A percentile compares a stretch with the other conserved stretches of the same genome.
Evolutionary conservation across 2,329 filamentous ascomycete species (phyloP).

Genomic region (Paecilomyces niveus): DNA sequence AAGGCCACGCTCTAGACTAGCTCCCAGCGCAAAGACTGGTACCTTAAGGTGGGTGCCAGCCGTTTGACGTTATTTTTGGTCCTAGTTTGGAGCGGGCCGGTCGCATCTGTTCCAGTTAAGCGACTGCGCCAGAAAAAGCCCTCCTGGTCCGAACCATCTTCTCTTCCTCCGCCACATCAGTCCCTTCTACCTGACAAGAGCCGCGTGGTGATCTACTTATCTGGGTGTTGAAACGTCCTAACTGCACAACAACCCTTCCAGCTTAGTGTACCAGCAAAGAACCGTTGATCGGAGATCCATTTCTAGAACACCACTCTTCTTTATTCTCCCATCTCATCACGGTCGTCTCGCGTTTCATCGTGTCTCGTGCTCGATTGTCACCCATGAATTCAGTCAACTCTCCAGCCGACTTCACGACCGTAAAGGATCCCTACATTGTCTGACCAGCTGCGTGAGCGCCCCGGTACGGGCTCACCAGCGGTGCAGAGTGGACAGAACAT

Average conservation of each 20-base stretch:
- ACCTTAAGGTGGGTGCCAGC: background rate
- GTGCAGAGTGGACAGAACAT: background rate
- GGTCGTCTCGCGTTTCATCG: background rate
- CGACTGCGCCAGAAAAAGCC: background rate
- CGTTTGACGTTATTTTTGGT: background rate
- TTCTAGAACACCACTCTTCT: background rate
- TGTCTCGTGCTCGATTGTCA: background rate
- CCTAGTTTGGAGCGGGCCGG: background rate
- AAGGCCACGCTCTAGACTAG: too few relatives aligned
- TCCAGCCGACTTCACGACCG: background rate
- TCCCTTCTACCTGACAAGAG: background rate
- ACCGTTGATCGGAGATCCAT: background rate
- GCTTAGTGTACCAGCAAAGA: background rate
- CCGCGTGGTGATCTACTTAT: background rate
- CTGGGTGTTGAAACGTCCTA: background rate
- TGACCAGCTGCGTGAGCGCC: conserved; percentile 1
- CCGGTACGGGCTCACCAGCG: background rate
- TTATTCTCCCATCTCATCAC: background rate
- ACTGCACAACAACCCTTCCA: background rate
- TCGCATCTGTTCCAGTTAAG: background rate
- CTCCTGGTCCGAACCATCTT: background rate
- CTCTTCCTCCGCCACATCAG: background rate
- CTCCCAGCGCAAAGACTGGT: too few relatives aligned
- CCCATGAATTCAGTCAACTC: conserved; percentile 1
- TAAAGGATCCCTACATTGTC: conserved; percentile 2